A percentile compares a stretch with the other conserved stretches of the same genome.
phyloP scores from a whole-genome alignment of 495 filamentous ascomycete species.

The Recurvomyces mirabilis region DNA sequence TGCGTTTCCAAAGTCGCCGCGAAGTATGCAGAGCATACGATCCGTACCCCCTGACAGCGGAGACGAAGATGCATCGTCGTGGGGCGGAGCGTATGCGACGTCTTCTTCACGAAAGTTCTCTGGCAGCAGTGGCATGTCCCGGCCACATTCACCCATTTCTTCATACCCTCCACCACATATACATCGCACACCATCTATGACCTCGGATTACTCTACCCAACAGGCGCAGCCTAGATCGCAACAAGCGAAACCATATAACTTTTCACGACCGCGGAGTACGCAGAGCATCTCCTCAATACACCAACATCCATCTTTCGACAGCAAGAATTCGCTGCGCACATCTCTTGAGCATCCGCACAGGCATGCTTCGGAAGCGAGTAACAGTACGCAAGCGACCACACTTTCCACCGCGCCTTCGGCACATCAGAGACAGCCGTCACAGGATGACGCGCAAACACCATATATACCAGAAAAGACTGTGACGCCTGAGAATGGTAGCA shows the following conservation, averaged over 20 bases:
- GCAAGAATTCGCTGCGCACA: constrained; percentile 28
- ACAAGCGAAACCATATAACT: constrained; percentile 82
- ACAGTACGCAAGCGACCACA: too few relatives aligned
- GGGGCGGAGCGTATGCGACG: not conserved
- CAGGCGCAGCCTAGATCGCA: constrained; percentile 35
- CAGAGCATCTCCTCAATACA: too few relatives aligned
- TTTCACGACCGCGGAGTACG: constrained; percentile 81
- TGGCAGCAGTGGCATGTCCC: constrained; percentile 40
- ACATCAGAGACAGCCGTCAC: constrained; percentile 34
- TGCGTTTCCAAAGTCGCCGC: constrained; percentile 19
- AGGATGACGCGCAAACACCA: constrained; percentile 31
- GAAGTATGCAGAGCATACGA: constrained; percentile 45
- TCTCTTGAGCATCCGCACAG: constrained; percentile 39
- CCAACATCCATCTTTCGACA: constrained; percentile 20
- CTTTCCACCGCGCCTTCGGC: constrained; percentile 32
- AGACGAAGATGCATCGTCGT: constrained; percentile 39
- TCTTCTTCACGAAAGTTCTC: constrained; percentile 27
- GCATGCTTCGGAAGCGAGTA: constrained; percentile 50
- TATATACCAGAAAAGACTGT: constrained; percentile 47
- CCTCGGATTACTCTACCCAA: constrained; percentile 58
- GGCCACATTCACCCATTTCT: constrained; percentile 54
- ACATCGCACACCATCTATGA: constrained; percentile 67
- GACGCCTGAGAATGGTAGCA: too few relatives aligned
- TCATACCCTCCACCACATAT: constrained; percentile 42
- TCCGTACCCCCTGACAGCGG: constrained; percentile 49